phyloP scores from a whole-genome alignment of 1,284 basidiomycete genomes.

The Moniliella sp. region DNA sequence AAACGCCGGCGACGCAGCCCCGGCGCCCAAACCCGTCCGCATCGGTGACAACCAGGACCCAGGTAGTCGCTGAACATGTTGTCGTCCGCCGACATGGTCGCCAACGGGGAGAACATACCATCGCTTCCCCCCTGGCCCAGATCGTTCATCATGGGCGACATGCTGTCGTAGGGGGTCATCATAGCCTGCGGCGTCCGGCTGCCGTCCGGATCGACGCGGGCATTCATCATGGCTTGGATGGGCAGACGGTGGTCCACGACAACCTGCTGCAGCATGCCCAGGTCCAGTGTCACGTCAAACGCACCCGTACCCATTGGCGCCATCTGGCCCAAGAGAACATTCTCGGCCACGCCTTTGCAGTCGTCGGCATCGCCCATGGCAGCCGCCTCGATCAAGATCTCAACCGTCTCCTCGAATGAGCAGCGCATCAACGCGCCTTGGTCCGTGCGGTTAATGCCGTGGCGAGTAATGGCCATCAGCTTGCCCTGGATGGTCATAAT shows the following conservation, averaged over 20 bases:
- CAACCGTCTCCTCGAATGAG: slow-evolving; percentile 98
- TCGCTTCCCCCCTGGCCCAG: slow-evolving; percentile 51
- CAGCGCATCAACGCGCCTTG: slow-evolving; percentile 69
- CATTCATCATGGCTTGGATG: slow-evolving; percentile 38
- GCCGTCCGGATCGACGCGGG: slow-evolving; percentile 15
- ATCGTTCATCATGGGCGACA: slow-evolving; percentile 46
- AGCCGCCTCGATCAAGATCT: slow-evolving; percentile 94
- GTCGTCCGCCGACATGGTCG: slow-evolving; percentile 59
- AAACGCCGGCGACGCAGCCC: slow-evolving; percentile 17
- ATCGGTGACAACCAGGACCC: slow-evolving; percentile 59
- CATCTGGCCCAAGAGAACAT: slow-evolving; percentile 94
- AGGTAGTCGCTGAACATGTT: slow-evolving; percentile 47
- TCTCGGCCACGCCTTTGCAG: slow-evolving; percentile 91
- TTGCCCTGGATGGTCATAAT: slow-evolving; percentile 90
- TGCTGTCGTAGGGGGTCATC: slow-evolving; percentile 41
- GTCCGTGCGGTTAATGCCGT: slow-evolving; percentile 82
- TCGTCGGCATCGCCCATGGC: slow-evolving; percentile 94
- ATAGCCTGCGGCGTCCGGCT: slow-evolving; percentile 27
- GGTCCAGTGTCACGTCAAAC: slow-evolving; percentile 84
- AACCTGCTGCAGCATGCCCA: slow-evolving; percentile 95
- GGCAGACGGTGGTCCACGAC: slow-evolving; percentile 88
- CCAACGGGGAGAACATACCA: slow-evolving; percentile 79
- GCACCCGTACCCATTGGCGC: slow-evolving; percentile 51
- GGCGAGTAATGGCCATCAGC: slow-evolving; percentile 95
- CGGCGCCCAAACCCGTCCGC: slow-evolving; percentile 23